These are phyloP conservation scores for Magnusiomyces starmeri DNA, from an alignment of 1,139 yeast species.

Conservation along the genomic window DNA sequence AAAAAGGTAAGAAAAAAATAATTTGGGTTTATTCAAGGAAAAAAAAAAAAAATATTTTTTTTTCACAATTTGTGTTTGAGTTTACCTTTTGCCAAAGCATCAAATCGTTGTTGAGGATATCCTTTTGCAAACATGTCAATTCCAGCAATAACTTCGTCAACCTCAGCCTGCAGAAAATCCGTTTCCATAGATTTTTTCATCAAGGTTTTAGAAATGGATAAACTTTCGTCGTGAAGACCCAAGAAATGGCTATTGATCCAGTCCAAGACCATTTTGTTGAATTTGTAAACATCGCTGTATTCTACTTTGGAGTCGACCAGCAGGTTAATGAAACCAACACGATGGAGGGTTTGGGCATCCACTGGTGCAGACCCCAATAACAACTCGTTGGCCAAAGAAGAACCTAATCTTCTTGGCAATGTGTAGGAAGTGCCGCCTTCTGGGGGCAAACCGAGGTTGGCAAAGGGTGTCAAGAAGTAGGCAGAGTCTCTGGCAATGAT, in stretches of 20 bases:
- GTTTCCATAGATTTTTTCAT: slow-evolving; percentile 34
- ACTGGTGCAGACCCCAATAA: slow-evolving; percentile 64
- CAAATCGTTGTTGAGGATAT: slow-evolving; percentile 64
- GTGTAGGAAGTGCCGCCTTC: slow-evolving; percentile 77
- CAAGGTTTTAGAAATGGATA: slow-evolving; percentile 56
- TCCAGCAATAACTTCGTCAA: slow-evolving; percentile 63
- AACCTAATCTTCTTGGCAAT: slow-evolving; percentile 62
- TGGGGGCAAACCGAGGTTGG: slow-evolving; percentile 74
- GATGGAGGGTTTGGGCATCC: slow-evolving; percentile 48
- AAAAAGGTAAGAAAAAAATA: background rate
- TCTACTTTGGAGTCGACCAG: slow-evolving; percentile 43
- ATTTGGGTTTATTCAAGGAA: no score
- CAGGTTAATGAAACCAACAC: slow-evolving; percentile 58
- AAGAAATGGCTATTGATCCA: slow-evolving; percentile 36
- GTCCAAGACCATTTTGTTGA: slow-evolving; percentile 49
- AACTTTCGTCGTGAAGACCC: slow-evolving; percentile 50
- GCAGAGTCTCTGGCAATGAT: slow-evolving; percentile 62
- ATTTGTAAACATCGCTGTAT: slow-evolving; percentile 31
- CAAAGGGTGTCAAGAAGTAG: slow-evolving; percentile 66
- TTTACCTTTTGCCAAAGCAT: slow-evolving; percentile 47
- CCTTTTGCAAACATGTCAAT: slow-evolving; percentile 66
- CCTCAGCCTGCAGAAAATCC: slow-evolving; percentile 45
- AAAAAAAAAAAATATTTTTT: background rate
- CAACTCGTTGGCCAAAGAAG: slow-evolving; percentile 69
- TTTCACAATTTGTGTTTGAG: slow-evolving; percentile 50